Conservation (phyloP, 2,329 filamentous ascomycete genomes). For the Neofusicoccum umdonicola region DNA sequence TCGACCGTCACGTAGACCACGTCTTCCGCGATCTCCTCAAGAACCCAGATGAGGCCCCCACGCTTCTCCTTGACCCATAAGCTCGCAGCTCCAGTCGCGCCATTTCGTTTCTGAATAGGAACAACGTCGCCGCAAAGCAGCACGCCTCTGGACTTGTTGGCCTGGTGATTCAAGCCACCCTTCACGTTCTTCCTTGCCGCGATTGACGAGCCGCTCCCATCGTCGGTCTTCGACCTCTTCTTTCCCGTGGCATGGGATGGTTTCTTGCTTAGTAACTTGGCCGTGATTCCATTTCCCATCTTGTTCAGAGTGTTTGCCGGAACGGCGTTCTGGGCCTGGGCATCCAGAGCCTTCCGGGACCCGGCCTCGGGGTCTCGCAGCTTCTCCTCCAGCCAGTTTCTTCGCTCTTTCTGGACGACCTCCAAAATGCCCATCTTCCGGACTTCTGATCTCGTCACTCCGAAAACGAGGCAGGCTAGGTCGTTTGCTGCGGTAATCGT, state of each 20-base stretch:
- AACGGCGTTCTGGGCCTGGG: slow-evolving; percentile 32
- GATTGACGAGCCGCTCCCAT: slow-evolving; percentile 53
- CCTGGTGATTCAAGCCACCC: slow-evolving; percentile 63
- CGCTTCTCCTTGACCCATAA: slow-evolving; percentile 98
- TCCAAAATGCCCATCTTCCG: slow-evolving; percentile 93
- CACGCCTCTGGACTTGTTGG: slow-evolving; percentile 80
- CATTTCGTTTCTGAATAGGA: slow-evolving; percentile 94
- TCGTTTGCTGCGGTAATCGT: slow-evolving; percentile 97
- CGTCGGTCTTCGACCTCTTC: slow-evolving; percentile 64
- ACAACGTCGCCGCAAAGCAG: slow-evolving; percentile 96
- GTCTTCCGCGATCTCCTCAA: slow-evolving; percentile 97
- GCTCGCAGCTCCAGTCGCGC: slow-evolving; percentile 85
- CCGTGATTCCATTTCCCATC: slow-evolving; percentile 81
- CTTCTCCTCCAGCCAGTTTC: slow-evolving; percentile 86
- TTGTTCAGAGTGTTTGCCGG: slow-evolving; percentile 42
- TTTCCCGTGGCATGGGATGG: slow-evolving; percentile 54
- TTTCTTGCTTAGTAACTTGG: slow-evolving; percentile 82
- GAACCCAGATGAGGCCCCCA: slow-evolving; percentile 90
- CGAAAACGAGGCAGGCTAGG: slow-evolving; percentile 93
- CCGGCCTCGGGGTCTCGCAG: slow-evolving; percentile 62
- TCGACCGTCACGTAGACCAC: slow-evolving; percentile 75
- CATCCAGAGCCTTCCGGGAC: slow-evolving; percentile 33
- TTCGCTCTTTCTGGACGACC: slow-evolving; percentile 84
- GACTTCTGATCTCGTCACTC: slow-evolving; percentile 95
- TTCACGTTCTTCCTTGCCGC: slow-evolving; percentile 49